These are phyloP conservation scores for Boletus edulis DNA, from an alignment of 768 basidiomycete species.

Conservation along the genomic window DNA sequence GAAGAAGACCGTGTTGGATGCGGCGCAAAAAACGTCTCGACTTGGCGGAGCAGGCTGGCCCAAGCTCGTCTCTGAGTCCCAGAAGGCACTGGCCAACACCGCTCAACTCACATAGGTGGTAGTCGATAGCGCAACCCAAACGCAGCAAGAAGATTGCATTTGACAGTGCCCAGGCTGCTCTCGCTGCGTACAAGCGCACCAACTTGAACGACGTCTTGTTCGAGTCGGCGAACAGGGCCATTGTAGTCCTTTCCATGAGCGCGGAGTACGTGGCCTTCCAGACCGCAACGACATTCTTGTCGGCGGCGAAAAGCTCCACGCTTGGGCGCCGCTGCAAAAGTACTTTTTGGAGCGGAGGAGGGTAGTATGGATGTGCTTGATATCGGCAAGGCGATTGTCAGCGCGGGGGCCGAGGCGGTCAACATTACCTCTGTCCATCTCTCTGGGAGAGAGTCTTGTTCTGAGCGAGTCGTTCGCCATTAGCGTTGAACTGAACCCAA, in stretches of 20 bases:
- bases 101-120: too few relatives aligned
- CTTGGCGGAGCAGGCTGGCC: too few relatives aligned
- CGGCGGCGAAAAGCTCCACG: too few relatives aligned
- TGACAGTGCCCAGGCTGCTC: neutral
- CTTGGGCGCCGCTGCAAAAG: too few relatives aligned
- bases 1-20: too few relatives aligned
- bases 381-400: neutral
- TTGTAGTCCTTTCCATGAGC: neutral
- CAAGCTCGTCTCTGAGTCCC: too few relatives aligned
- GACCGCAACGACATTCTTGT: too few relatives aligned
- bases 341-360: neutral
- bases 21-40: too few relatives aligned
- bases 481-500: neutral
- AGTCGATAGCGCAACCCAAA: too few relatives aligned
- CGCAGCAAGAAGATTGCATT: too few relatives aligned
- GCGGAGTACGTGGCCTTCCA: neutral
- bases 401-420: neutral
- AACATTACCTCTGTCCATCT: constrained; percentile 3
- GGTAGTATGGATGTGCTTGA: neutral
- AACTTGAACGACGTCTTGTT: neutral
- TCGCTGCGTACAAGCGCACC: neutral
- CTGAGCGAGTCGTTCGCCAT: neutral
- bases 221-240: neutral
- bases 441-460: neutral
- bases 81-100: too few relatives aligned